Percentiles rank a stretch among this genome's conserved stretches.
Evolutionary conservation across 306 rosid genomes (phyloP).

Genomic region (Medicago ruthenica): DNA sequence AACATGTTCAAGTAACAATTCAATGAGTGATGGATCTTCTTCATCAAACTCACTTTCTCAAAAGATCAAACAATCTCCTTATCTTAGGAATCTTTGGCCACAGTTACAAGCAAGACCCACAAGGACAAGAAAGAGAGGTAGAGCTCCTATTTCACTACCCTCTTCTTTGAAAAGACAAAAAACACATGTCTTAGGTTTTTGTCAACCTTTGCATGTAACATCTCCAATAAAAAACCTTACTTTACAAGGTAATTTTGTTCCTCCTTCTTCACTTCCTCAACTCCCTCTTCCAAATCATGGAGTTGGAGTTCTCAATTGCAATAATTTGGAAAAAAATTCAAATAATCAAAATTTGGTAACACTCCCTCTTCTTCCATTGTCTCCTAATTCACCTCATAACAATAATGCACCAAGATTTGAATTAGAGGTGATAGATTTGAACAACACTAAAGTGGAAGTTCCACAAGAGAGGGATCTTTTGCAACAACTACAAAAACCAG

Average conservation of each 20-base stretch:
- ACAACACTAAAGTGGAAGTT: conserved; percentile 45
- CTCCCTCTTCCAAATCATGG: conserved; percentile 47
- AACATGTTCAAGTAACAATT: conserved; percentile 39
- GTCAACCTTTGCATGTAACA: conserved; percentile 58
- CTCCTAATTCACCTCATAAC: conserved; percentile 13
- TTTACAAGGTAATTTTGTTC: conserved; percentile 53
- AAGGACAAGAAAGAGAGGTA: conserved; percentile 77
- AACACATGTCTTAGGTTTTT: conserved; percentile 51
- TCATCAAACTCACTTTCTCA: conserved; percentile 53
- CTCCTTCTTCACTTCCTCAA: conserved; percentile 50
- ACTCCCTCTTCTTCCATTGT: conserved; percentile 68
- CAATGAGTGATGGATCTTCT: conserved; percentile 49
- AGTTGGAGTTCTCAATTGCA: conserved; percentile 36
- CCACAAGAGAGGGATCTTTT: conserved; percentile 78
- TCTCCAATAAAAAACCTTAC: conserved; percentile 46
- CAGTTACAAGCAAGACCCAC: conserved; percentile 91
- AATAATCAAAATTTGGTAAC: conserved; percentile 46
- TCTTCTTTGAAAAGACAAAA: conserved; percentile 62
- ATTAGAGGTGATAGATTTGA: conserved; percentile 54
- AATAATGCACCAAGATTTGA: conserved; percentile 38
- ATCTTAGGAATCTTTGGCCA: conserved; percentile 80
- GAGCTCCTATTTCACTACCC: conserved; percentile 60
- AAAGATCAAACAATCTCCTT: conserved; percentile 79
- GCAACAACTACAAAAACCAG: conserved; percentile 61
- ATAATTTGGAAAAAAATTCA: conserved; percentile 25